These are phyloP conservation scores for Talaromyces sp. DNA, from an alignment of 2,329 filamentous ascomycete genomes.

Conservation along the genomic window DNA sequence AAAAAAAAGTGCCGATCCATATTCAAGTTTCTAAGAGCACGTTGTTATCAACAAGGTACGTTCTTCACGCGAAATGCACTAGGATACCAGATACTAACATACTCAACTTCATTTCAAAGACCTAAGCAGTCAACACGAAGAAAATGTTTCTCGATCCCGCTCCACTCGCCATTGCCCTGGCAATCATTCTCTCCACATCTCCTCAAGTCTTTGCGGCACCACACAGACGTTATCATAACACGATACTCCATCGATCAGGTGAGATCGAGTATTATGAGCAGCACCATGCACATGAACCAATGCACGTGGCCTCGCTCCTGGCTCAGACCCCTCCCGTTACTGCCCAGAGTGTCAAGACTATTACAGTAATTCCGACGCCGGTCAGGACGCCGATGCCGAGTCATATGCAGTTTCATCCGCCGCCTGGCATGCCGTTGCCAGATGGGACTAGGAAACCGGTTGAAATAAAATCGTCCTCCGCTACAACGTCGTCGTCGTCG, in stretches of 20 bases:
- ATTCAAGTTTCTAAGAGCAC: neutral
- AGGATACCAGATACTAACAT: neutral
- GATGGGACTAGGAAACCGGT: slow-evolving; percentile 16
- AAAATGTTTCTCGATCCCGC: slow-evolving; percentile 15
- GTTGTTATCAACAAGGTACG: neutral
- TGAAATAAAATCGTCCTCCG: neutral
- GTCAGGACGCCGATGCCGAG: neutral
- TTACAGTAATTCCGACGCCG: slow-evolving; percentile 15
- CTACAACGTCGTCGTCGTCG: neutral
- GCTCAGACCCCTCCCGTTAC: neutral
- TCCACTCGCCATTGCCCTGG: slow-evolving; percentile 15
- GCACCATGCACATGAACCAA: slow-evolving; percentile 1
- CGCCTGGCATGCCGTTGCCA: neutral
- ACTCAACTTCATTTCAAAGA: neutral
- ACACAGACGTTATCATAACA: neutral
- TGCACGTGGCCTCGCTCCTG: neutral
- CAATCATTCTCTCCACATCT: slow-evolving; percentile 19
- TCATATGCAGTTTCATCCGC: slow-evolving; percentile 6
- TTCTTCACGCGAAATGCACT: neutral
- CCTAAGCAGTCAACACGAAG: neutral
- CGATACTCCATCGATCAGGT: neutral
- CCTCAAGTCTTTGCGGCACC: slow-evolving; percentile 13
- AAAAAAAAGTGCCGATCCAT: neutral
- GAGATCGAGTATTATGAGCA: neutral
- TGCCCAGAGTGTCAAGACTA: slow-evolving; percentile 1